Base-by-base conservation (phyloP, 805 yeast species). In the Saccharomycopsis olivae region DNA sequence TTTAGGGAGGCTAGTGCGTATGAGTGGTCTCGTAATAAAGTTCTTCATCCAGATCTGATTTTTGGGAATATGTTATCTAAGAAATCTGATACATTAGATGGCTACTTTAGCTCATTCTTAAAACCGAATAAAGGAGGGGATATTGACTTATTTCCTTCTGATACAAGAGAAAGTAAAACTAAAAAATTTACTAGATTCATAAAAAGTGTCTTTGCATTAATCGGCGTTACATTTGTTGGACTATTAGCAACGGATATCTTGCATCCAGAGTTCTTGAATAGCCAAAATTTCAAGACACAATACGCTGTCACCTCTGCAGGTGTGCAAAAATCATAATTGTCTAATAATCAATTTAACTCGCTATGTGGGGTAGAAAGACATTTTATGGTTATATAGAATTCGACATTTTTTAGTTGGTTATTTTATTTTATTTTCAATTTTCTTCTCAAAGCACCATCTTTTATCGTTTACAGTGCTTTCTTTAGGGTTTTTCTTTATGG, bases 11-110 rank as follows among this genome's bases (percentile, higher is more conserved):
- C 32, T 3, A 39, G 36, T 14, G 46, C 48, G 15, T 45, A 45
- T 28, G 43, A 45, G 29, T 45, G 48, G 48, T 41, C 48, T 13
- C 20, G 33, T 19, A 36, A 45, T 33, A 38, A 39, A 20, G 39
- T 45, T 13, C 23, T 41, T n/a, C 39, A 45, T 24, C 48, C 48
- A 5, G 38, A 33, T 14, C 6, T 6, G n/a, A 11, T 28, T 9
- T 28, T 28, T n/a, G n/a, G n/a, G n/a, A n/a, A n/a, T n/a, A n/a
- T n/a, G n/a, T n/a, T n/a, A n/a, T 9, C 8, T 9, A 28, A 28
- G 31, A 6, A 28, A 5, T 10, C 25, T 23, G 16, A 34, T 34
- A 16, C 10, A 10, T 6, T 34, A 15, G 28, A 32, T 10, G 41
- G 41, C 13, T 38, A 38, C 15, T 38, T 38, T 31, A 19, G 15